Evolutionary conservation across 768 basidiomycete genomes (phyloP).

Genomic region (Sporobolomyces roseus): DNA sequence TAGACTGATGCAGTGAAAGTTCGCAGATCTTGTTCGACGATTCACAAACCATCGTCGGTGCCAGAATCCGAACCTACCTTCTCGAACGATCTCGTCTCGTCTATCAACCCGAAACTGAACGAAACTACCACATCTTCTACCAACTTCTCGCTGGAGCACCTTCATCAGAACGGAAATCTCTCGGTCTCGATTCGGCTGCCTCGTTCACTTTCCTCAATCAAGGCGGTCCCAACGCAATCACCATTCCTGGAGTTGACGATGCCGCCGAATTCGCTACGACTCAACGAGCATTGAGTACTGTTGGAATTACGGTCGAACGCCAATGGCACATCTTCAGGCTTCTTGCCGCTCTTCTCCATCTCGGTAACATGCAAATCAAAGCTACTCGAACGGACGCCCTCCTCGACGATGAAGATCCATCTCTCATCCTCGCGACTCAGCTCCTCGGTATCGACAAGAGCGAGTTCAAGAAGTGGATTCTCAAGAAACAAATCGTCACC

Average conservation of each 20-base stretch:
- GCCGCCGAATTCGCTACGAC: conserved; percentile 90
- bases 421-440: conserved; percentile 73
- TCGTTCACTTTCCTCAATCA: conserved; percentile 91
- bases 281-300: conserved; percentile 90
- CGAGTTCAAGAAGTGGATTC: conserved; percentile 98
- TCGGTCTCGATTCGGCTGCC: conserved; percentile 81
- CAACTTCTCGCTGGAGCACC: conserved; percentile 97
- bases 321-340: conserved; percentile 94
- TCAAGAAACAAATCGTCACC: conserved; percentile 95
- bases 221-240: conserved; percentile 79
- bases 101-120: conserved; percentile 91
- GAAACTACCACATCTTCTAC: conserved; percentile 99
- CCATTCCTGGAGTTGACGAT: conserved; percentile 90
- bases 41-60: conserved; percentile 92
- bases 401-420: conserved; percentile 75
- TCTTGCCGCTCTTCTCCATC: conserved; percentile 84
- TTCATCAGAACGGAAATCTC: conserved; percentile 87
- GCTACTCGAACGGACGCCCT: conserved; percentile 74
- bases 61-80: conserved; percentile 96
- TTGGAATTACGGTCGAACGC: conserved; percentile 94
- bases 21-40: conserved; percentile 90
- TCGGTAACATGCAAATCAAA: conserved; percentile 94
- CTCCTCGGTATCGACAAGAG: conserved; percentile 82
- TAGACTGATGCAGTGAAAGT: too few species aligned
- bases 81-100: conserved; percentile 95